Conservation (phyloP, 2,329 filamentous ascomycete species). For the Emericellopsis atlantica region DNA sequence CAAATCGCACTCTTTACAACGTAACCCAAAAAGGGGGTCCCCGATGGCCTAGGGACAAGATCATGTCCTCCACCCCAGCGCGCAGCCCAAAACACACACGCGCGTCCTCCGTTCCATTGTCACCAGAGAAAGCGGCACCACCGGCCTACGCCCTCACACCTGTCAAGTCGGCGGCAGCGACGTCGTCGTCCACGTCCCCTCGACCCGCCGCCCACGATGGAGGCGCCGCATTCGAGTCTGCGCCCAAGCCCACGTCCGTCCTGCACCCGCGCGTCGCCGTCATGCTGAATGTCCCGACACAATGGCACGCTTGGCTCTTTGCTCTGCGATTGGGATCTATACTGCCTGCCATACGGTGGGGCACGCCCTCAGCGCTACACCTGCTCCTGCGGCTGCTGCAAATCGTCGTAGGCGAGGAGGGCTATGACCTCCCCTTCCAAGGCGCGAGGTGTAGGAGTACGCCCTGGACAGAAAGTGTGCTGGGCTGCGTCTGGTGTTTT, state of each 20-base stretch:
- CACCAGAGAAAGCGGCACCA: background rate
- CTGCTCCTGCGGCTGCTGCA: conserved; percentile 50
- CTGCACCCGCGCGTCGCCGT: conserved; percentile 70
- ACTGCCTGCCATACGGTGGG: conserved; percentile 60
- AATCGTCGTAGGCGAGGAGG: background rate
- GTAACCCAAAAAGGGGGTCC: no score
- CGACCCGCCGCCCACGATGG: background rate
- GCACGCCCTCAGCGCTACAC: conserved; percentile 53
- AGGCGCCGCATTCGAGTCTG: background rate
- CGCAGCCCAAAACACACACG: background rate
- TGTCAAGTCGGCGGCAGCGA: background rate
- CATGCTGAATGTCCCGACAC: conserved; percentile 57
- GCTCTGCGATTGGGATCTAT: conserved; percentile 61
- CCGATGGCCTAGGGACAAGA: no score
- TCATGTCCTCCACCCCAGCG: no score
- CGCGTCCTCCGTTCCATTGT: conserved; percentile 4
- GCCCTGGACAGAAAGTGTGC: conserved; percentile 51
- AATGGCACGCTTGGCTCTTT: conserved; percentile 64
- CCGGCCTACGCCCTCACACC: background rate
- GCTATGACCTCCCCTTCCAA: background rate
- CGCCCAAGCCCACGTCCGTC: conserved; percentile 19
- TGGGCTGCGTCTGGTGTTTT: conserved; percentile 67
- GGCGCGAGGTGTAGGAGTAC: background rate
- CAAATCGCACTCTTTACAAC: no score
- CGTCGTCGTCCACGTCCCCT: background rate